Percentiles rank a stretch among this genome's conserved stretches.
Conservation (phyloP, 2,329 filamentous ascomycete species). For the Penicillium sp. region DNA sequence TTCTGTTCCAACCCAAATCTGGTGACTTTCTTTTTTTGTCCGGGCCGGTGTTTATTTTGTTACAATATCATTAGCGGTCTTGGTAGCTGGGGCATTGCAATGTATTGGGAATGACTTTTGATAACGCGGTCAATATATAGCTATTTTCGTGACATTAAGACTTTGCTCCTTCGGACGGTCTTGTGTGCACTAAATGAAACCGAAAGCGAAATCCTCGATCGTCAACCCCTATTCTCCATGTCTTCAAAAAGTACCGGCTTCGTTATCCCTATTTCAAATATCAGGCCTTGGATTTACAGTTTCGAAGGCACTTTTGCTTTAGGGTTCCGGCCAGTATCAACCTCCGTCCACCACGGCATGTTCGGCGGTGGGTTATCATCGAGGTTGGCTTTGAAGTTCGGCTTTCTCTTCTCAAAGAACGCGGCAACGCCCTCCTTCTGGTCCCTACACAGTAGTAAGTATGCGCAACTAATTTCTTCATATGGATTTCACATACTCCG, state of each 20-base stretch:
- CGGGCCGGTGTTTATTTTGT: slow-evolving; percentile 23
- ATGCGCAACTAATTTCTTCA: background rate
- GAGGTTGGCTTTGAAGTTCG: slow-evolving; percentile 61
- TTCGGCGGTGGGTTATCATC: slow-evolving; percentile 57
- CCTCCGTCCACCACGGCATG: slow-evolving; percentile 68
- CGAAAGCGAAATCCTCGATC: background rate
- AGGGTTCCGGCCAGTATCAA: slow-evolving; percentile 42
- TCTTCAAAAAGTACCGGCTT: background rate
- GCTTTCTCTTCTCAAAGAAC: slow-evolving; percentile 68
- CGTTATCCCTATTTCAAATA: background rate
- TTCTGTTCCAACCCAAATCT: slow-evolving; percentile 3
- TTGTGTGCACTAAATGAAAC: background rate
- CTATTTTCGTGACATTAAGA: background rate
- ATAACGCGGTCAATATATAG: slow-evolving; percentile 10
- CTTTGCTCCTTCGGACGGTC: background rate
- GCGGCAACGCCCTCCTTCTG: slow-evolving; percentile 65
- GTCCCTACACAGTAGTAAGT: slow-evolving; percentile 48
- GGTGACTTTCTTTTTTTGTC: slow-evolving; percentile 15
- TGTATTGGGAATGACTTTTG: slow-evolving; percentile 18
- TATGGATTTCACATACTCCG: slow-evolving; percentile 20
- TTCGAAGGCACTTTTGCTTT: slow-evolving; percentile 25
- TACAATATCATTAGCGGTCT: slow-evolving; percentile 25
- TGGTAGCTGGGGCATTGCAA: slow-evolving; percentile 20
- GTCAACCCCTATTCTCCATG: background rate
- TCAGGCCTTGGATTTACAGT: slow-evolving; percentile 15